A percentile compares a stretch with the other conserved stretches of the same genome.
These are phyloP conservation scores for Microbotryomycetes sp. DNA, from an alignment of 1,284 basidiomycete genomes.

Conservation along the genomic window DNA sequence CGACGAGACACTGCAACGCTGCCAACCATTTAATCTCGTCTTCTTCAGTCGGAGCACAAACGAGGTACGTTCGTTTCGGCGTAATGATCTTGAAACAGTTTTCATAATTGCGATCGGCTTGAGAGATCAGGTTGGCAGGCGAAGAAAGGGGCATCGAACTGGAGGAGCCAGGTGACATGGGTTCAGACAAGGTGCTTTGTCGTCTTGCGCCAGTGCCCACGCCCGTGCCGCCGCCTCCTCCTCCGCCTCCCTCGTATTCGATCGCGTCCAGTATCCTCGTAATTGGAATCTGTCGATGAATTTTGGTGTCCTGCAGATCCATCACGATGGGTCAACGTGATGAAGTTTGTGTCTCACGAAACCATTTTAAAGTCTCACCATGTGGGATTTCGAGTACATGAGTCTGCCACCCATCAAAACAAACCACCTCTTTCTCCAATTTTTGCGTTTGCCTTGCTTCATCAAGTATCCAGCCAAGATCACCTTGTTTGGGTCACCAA, in stretches of 20 bases:
- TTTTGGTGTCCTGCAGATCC: conserved; percentile 70
- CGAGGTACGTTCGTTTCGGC: conserved; percentile 76
- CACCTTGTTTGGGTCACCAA: conserved; percentile 48
- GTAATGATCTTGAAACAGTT: conserved; percentile 94
- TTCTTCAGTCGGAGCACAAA: conserved; percentile 93
- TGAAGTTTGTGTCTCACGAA: neutral
- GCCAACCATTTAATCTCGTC: conserved; percentile 98
- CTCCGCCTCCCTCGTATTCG: conserved; percentile 58
- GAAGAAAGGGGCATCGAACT: conserved; percentile 8
- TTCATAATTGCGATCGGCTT: conserved; percentile 31
- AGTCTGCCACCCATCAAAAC: conserved; percentile 40
- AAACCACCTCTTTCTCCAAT: conserved; percentile 74
- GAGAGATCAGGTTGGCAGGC: neutral
- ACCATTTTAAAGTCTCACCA: conserved; percentile 33
- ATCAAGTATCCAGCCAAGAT: conserved; percentile 86
- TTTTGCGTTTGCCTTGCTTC: conserved; percentile 91
- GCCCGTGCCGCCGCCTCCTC: conserved; percentile 32
- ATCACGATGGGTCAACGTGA: conserved; percentile 30
- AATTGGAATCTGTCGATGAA: conserved; percentile 77
- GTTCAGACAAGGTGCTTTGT: conserved; percentile 17
- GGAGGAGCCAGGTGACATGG: conserved; percentile 25
- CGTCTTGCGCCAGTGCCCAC: conserved; percentile 30
- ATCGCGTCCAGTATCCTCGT: conserved; percentile 83
- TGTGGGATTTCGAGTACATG: conserved; percentile 43
- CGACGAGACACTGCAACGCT: conserved; percentile 81